These are phyloP conservation scores for Penicillium atrosanguineum DNA, from an alignment of 495 filamentous ascomycete genomes.

Conservation along the genomic window DNA sequence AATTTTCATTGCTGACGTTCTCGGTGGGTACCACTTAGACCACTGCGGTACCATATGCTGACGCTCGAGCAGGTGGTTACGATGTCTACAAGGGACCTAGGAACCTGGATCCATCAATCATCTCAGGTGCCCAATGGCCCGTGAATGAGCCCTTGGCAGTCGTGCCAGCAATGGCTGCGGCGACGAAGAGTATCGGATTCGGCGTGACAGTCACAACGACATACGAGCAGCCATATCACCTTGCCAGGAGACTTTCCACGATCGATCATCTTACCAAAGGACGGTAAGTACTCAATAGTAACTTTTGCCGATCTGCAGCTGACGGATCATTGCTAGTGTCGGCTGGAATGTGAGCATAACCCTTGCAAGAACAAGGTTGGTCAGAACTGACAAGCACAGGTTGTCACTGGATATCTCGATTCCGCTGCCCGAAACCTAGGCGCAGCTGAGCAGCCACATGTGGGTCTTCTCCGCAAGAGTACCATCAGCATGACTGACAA, in stretches of 20 bases:
- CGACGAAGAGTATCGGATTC: slow-evolving; percentile 63
- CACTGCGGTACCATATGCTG: neutral
- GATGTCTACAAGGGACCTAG: slow-evolving; percentile 62
- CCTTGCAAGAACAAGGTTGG: neutral
- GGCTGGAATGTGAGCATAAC: slow-evolving; percentile 55
- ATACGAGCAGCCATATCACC: slow-evolving; percentile 69
- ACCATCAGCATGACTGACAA: neutral
- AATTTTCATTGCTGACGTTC: slow-evolving; percentile 56
- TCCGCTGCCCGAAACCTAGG: slow-evolving; percentile 64
- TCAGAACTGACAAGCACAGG: slow-evolving; percentile 22
- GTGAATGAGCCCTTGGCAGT: slow-evolving; percentile 53
- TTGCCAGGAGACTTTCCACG: slow-evolving; percentile 62
- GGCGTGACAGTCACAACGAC: slow-evolving; percentile 69
- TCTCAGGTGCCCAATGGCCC: slow-evolving; percentile 65
- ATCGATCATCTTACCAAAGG: slow-evolving; percentile 68
- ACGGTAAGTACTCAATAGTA: slow-evolving; percentile 32
- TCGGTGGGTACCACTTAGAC: slow-evolving; percentile 25
- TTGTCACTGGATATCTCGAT: slow-evolving; percentile 68
- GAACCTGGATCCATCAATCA: slow-evolving; percentile 55
- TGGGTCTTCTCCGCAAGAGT: slow-evolving; percentile 9
- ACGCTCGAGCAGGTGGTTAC: slow-evolving; percentile 46
- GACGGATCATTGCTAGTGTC: slow-evolving; percentile 25
- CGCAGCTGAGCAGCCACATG: slow-evolving; percentile 48
- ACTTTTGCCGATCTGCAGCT: neutral
- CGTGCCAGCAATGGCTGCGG: slow-evolving; percentile 46